Conservation (phyloP, 2,329 filamentous ascomycete species). For the Byssochlamys sp. region DNA sequence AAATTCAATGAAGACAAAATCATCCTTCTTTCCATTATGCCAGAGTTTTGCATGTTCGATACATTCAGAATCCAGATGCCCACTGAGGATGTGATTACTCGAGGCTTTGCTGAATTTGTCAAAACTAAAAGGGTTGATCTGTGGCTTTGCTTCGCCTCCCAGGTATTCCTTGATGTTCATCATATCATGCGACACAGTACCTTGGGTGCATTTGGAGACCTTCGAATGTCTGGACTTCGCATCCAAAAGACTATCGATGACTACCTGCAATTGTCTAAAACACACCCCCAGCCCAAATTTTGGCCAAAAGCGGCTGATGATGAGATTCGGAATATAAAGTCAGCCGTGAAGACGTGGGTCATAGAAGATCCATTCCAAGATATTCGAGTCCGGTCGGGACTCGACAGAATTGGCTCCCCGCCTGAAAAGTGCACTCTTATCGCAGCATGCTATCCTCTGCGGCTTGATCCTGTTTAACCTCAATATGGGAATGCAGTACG, state of each 20-base stretch:
- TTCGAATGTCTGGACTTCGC: slow-evolving; percentile 18
- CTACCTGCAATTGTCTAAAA: slow-evolving; percentile 12
- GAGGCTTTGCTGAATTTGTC: slow-evolving; percentile 17
- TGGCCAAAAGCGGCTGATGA: slow-evolving; percentile 17
- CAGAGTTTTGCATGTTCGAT: slow-evolving; percentile 19
- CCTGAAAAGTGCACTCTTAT: slow-evolving; percentile 14
- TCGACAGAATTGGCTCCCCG: not conserved
- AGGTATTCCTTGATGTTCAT: slow-evolving; percentile 27
- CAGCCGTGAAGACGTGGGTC: slow-evolving; percentile 7
- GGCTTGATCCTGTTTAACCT: slow-evolving; percentile 16
- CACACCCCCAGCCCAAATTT: slow-evolving; percentile 12
- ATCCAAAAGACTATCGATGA: slow-evolving; percentile 18
- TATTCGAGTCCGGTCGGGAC: slow-evolving; percentile 3
- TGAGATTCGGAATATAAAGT: slow-evolving; percentile 10
- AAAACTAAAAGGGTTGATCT: slow-evolving; percentile 17
- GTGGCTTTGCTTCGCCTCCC: slow-evolving; percentile 22
- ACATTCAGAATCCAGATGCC: slow-evolving; percentile 11
- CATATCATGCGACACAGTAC: slow-evolving; percentile 20
- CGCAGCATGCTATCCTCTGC: slow-evolving; percentile 16
- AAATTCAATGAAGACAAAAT: slow-evolving; percentile 29
- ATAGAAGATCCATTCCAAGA: slow-evolving; percentile 12
- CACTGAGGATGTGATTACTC: slow-evolving; percentile 20
- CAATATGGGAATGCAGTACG: slow-evolving; percentile 17
- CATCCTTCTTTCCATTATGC: slow-evolving; percentile 20
- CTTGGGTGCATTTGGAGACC: slow-evolving; percentile 12